Percentiles rank a stretch among this genome's conserved stretches.
These are phyloP conservation scores for Chamaenerion angustifolium DNA, from an alignment of 345 rosid species.

Conservation along the genomic window DNA sequence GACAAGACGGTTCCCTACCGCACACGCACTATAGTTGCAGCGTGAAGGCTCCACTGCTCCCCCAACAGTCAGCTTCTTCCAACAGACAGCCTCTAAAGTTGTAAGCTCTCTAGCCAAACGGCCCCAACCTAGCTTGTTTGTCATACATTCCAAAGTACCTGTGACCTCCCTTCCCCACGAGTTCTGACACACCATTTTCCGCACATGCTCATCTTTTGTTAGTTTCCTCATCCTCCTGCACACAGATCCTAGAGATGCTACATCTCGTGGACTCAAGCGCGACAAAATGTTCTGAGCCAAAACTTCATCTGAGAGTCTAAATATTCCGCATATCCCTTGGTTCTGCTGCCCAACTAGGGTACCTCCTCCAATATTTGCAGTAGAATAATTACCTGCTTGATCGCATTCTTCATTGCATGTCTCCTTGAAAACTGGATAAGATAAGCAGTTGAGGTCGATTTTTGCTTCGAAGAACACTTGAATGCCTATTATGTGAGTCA, in stretches of 20 bases:
- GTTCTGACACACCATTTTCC: constrained; percentile 94
- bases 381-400: constrained; percentile 21
- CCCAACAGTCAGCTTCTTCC: constrained; percentile 76
- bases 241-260: constrained; percentile 80
- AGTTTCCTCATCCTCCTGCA: constrained; percentile 66
- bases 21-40: constrained; percentile 93
- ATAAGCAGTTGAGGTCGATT: constrained; percentile 48
- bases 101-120: constrained; percentile 80
- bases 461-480: constrained; percentile 75
- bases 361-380: constrained; percentile 21
- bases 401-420: constrained; percentile 26
- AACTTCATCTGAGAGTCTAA: constrained; percentile 78
- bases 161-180: constrained; percentile 93
- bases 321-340: constrained; percentile 50
- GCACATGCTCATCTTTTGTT: constrained; percentile 65
- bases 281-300: constrained; percentile 81
- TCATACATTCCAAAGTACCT: constrained; percentile 63
- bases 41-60: constrained; percentile 85
- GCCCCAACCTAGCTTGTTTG: constrained; percentile 87
- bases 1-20: constrained; percentile 77
- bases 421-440: constrained; percentile 80
- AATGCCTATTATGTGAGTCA: constrained; percentile 69
- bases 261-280: constrained; percentile 78
- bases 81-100: constrained; percentile 78
- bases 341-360: constrained; percentile 18